Evolutionary conservation across 2,329 filamentous ascomycete genomes (phyloP), one percentile per base, ranked within the genome.

Genomic region (Aspergillus novofumigatus): DNA sequence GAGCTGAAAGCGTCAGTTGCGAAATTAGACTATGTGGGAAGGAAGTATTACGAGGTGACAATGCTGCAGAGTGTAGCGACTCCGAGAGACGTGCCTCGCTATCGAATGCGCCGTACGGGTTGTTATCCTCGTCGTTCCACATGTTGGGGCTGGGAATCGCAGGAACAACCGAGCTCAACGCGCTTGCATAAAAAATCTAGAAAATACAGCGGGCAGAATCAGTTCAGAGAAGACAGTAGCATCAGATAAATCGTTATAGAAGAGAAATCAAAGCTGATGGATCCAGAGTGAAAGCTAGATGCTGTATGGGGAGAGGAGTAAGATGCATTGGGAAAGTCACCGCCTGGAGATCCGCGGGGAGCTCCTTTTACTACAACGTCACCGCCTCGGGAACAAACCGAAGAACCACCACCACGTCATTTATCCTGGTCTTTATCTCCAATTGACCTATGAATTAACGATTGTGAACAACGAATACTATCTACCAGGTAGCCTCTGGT

Each of bases 51-150:
- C 84, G 66, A 48, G 73, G 67, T 61, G 78, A 73, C 56, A 75
- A 61, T n/a, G 69, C 69, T 32, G 67, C 67, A 49, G 87, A 86
- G 42, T 87, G 89, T 54, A 85, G 79, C 23, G 87, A 85, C 69
- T 88, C 86, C 21, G 81, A 91, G 49, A 86, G 82, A 72, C 89
- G 86, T 60, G 90, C 90, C 75, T 95, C 90, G 67, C 90, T 89
- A 74, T 94, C 90, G 79, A 96, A 97, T 75, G 91, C 93, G 68
- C 92, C 92, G 71, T 97, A 97, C 4, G 93, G 93, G 74, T 97
- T 97, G 78, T 97, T 97, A 72, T 97, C 91, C 78, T 97, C 93
- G 81, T 97, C 92, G 83, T 97, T 95, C 93, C 93, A 97, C 93
- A 97, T 97, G 65, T 67, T 83, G 23, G 57, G 56, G 59, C 57